Percentiles rank a stretch among this genome's conserved stretches.
Evolutionary conservation across 495 filamentous ascomycete genomes (phyloP).

Genomic region (Penicillium canescens): DNA sequence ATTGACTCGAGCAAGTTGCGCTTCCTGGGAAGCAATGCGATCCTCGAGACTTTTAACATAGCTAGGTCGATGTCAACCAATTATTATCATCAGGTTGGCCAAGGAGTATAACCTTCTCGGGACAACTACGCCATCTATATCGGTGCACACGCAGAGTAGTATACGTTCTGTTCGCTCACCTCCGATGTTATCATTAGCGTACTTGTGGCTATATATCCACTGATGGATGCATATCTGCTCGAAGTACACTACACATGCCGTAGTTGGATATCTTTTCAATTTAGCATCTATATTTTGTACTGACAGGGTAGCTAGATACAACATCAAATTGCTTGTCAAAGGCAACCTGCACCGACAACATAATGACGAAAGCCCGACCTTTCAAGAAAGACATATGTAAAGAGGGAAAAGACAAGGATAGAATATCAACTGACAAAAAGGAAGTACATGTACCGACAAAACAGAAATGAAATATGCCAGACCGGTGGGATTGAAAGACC

Average conservation of each 20-base stretch:
- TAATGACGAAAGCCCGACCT: constrained; percentile 1
- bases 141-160: no score
- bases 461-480: constrained; percentile 5
- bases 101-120: no score
- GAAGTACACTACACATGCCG: background rate
- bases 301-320: constrained; percentile 26
- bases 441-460: background rate
- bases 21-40: no score
- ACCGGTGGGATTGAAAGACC: background rate
- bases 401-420: constrained; percentile 6
- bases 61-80: no score
- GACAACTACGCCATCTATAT: no score
- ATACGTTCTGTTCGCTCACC: no score
- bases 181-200: no score
- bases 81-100: no score
- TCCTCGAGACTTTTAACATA: no score
- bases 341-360: constrained; percentile 3
- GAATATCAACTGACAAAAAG: constrained; percentile 13
- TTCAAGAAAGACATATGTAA: constrained; percentile 15
- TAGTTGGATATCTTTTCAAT: background rate
- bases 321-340: constrained; percentile 5
- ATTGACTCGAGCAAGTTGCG: no score
- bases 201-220: no score
- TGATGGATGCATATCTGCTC: no score
- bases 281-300: constrained; percentile 25